Evolutionary conservation across 1,284 basidiomycete species (phyloP).

Genomic region (Moniliella sp.): DNA sequence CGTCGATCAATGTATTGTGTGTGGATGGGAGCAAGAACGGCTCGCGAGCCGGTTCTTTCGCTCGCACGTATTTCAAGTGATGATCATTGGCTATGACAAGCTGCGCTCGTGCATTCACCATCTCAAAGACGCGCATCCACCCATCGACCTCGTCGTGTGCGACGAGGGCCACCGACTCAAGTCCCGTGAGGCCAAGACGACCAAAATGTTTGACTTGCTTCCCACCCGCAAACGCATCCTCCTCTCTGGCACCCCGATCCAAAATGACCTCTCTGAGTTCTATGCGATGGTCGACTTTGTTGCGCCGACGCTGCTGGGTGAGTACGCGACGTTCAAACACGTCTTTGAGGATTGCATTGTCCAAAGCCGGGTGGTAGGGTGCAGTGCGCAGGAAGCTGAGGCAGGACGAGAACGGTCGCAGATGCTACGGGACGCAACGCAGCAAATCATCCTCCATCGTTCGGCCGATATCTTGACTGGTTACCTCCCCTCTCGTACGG

Average conservation of each 20-base stretch:
- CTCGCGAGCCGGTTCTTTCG: constrained; percentile 18
- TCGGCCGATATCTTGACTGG: constrained; percentile 49
- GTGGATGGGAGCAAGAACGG: constrained; percentile 44
- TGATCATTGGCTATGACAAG: constrained; percentile 83
- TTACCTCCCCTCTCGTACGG: constrained; percentile 74
- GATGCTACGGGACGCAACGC: constrained; percentile 49
- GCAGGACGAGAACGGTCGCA: constrained; percentile 3
- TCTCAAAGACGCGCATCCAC: constrained; percentile 39
- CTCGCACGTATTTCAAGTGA: constrained; percentile 48
- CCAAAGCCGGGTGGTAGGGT: constrained; percentile 59
- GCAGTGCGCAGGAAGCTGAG: constrained; percentile 40
- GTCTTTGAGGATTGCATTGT: constrained; percentile 75
- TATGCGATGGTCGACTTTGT: constrained; percentile 91
- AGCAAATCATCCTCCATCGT: constrained; percentile 70
- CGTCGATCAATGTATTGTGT: constrained; percentile 54
- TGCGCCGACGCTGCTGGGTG: constrained; percentile 60
- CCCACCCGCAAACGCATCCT: constrained; percentile 52
- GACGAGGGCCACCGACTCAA: constrained; percentile 94
- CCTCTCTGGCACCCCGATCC: constrained; percentile 79
- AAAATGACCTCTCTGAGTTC: constrained; percentile 86
- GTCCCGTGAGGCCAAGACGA: constrained; percentile 74
- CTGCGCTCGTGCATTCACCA: constrained; percentile 26
- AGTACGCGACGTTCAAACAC: constrained; percentile 20
- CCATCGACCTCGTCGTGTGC: constrained; percentile 77
- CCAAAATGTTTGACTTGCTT: constrained; percentile 62